phyloP scores from a whole-genome alignment of 1,139 yeast genomes.

The Diutina sp. region DNA sequence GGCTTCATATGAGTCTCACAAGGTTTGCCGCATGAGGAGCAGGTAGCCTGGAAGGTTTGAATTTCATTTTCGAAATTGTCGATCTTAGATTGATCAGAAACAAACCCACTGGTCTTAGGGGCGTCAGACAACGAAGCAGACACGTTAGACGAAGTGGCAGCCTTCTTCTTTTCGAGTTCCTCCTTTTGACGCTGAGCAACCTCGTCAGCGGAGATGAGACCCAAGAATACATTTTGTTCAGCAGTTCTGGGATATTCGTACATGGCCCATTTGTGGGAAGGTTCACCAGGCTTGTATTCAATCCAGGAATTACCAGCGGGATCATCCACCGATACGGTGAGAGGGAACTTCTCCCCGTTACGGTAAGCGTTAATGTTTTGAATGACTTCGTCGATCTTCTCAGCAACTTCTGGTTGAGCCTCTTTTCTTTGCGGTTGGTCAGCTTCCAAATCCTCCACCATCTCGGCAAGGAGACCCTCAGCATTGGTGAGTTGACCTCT shows the following conservation, averaged over 20 bases:
- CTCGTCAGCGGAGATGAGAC: conserved; percentile 75
- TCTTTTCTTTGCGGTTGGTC: conserved; percentile 75
- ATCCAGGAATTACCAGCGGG: conserved; percentile 98
- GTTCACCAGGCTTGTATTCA: conserved; percentile 78
- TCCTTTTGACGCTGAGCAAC: conserved; percentile 41
- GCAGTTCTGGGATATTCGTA: conserved; percentile 75
- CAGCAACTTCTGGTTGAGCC: conserved; percentile 60
- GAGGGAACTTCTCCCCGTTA: conserved; percentile 60
- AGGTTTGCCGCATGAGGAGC: conserved; percentile 74
- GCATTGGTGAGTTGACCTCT: conserved; percentile 87
- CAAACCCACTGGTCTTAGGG: conserved; percentile 42
- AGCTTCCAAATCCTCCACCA: conserved; percentile 65
- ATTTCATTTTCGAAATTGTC: conserved; percentile 82
- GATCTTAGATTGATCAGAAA: conserved; percentile 55
- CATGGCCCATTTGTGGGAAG: conserved; percentile 85
- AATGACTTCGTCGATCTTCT: conserved; percentile 62
- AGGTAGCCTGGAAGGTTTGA: conserved; percentile 83
- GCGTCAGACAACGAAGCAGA: conserved; percentile 11
- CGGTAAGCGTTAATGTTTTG: conserved; percentile 43
- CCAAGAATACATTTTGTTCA: conserved; percentile 78
- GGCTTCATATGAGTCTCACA: conserved; percentile 95
- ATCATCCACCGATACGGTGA: conserved; percentile 76
- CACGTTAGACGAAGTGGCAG: conserved; percentile 22
- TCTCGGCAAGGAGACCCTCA: conserved; percentile 78
- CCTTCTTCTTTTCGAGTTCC: conserved; percentile 24